Evolutionary conservation across 2,329 filamentous ascomycete species (phyloP).

Genomic region (Arthroderma sp.): DNA sequence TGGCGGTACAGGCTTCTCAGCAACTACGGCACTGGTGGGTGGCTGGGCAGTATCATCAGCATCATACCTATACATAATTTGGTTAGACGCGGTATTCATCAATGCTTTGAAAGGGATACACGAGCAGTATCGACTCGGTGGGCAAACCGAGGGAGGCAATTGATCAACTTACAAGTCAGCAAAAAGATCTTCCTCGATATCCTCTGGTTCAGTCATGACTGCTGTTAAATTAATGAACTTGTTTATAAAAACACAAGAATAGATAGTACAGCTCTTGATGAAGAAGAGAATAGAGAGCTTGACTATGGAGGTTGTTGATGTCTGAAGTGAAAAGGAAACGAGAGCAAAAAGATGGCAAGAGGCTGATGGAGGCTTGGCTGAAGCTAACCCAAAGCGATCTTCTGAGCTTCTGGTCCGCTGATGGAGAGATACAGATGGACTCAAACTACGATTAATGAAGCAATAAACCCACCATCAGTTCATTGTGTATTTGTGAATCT

Average conservation of each 20-base stretch:
- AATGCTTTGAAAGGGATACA: neutral
- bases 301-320: neutral
- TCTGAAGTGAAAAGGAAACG: conserved; percentile 4
- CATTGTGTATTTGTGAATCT: too few species aligned
- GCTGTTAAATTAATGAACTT: neutral
- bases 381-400: too few species aligned
- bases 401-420: too few species aligned
- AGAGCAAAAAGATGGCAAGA: conserved; percentile 9
- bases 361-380: conserved; percentile 8
- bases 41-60: conserved; percentile 44
- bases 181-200: conserved; percentile 87
- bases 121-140: too few species aligned
- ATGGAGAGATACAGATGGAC: too few species aligned
- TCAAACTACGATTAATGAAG: too few species aligned
- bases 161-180: conserved; percentile 65
- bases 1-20: neutral
- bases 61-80: conserved; percentile 43
- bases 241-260: too few species aligned
- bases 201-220: conserved; percentile 66
- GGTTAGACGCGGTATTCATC: neutral
- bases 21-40: neutral
- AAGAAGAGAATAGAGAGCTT: conserved; percentile 4
- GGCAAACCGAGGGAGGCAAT: neutral
- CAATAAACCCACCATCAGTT: too few species aligned
- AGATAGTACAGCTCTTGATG: neutral